Evolutionary conservation across 2,329 filamentous ascomycete species (phyloP).

Genomic region (Talaromyces rugulosus): DNA sequence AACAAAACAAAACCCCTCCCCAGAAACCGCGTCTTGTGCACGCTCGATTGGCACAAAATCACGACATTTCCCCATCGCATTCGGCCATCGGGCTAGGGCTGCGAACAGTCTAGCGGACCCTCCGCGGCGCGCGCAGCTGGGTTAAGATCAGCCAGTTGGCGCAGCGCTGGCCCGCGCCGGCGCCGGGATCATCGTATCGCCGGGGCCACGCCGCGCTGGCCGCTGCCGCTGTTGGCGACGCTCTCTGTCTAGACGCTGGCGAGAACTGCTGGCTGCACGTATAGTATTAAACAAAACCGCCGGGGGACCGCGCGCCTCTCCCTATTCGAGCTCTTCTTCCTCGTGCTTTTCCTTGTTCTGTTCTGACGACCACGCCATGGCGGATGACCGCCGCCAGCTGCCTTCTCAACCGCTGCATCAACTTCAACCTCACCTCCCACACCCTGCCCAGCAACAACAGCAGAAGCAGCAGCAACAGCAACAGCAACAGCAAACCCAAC

Average conservation of each 20-base stretch:
- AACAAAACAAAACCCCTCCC: not conserved
- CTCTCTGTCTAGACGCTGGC: not conserved
- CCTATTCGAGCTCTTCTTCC: not conserved
- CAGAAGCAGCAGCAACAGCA: not conserved
- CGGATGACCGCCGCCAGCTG: conserved; percentile 4
- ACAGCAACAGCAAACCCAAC: not conserved
- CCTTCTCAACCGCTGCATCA: not conserved
- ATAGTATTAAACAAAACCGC: not conserved
- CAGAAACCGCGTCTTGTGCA: not conserved
- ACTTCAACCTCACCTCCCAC: not conserved
- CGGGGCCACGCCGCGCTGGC: not conserved
- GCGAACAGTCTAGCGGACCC: not conserved
- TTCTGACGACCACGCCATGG: conserved; percentile 1
- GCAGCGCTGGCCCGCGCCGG: not conserved
- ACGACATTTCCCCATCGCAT: conserved; percentile 43
- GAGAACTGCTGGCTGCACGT: no score
- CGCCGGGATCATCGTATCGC: not conserved
- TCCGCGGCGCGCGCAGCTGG: not conserved
- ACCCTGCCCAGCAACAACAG: not conserved
- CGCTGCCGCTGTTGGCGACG: not conserved
- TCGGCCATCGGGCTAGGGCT: conserved; percentile 33
- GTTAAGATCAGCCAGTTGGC: not conserved
- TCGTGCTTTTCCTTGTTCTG: not conserved
- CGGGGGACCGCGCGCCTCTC: not conserved
- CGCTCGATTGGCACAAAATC: conserved; percentile 19